Base-by-base conservation (phyloP, 2,329 filamentous ascomycete species). In the Talaromyces amestolkiae region DNA sequence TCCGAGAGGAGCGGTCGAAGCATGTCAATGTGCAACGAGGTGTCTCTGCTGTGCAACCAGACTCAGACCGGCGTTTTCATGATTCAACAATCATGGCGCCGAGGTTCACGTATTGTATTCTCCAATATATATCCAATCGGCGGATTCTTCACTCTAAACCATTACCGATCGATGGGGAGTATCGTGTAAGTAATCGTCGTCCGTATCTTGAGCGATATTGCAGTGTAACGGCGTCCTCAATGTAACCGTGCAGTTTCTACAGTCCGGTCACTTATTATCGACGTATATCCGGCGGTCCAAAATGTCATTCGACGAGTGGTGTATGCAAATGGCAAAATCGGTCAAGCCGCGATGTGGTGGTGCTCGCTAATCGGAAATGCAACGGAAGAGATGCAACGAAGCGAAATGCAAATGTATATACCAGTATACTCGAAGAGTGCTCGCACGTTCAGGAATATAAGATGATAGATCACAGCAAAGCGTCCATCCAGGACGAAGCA, bases 51-150 rank as follows among this genome's bases (percentile, higher is more conserved):
- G 53, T 56, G 53, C 35, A 62, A 53, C 47, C 47, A 54, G 35
- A 62, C 60, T 63, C 61, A 63, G 51, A 43, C 61, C 11, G 61
- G 61, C 39, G 19, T 58, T 43, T 63, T 56, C 61, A 63, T 58
- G 41, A 58, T 63, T 39, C 53, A 27, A 49, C 39, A 63, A 10
- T 53, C 61, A 63, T 63, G 37, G 49, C 49, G 61, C 41, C 24
- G 49, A n/a, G 31, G 27, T 31, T 54, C 31, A 39, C n/a, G 11
- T 37, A 35, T 56, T 35, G 11, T 56, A 56, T 22, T 37, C 19
- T 37, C n/a, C 33, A 24, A 37, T 37, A 22, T 37, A 56, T 22
- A 37, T 37, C 53, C 53, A 56, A 19, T 15, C 11, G 53, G 33
- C 15, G 31, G n/a, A 22, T 2, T 19, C 13, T 35, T 56, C 53